These are phyloP conservation scores for Penicillium ucsense DNA, from an alignment of 495 filamentous ascomycete species.

Conservation along the genomic window DNA sequence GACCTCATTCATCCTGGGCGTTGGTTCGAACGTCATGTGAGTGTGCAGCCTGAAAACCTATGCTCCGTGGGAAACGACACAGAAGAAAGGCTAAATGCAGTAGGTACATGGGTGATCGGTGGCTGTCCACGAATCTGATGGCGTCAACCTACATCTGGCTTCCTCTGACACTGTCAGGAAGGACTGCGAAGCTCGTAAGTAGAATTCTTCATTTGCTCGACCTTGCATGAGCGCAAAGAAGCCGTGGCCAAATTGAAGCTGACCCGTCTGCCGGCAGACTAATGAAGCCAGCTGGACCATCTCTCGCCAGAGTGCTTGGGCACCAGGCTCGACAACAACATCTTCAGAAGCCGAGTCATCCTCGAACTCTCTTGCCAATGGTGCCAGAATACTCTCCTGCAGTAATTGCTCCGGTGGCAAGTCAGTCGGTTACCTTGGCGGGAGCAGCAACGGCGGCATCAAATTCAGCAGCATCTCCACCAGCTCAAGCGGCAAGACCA, in stretches of 20 bases:
- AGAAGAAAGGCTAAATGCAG: not conserved
- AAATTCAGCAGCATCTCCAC: not conserved
- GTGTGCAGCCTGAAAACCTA: not conserved
- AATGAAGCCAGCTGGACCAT: not conserved
- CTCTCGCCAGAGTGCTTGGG: not conserved
- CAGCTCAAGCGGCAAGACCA: not conserved
- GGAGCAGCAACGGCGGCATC: not conserved
- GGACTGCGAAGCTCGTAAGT: constrained; percentile 18
- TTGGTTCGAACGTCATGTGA: not conserved
- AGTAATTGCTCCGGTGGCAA: not conserved
- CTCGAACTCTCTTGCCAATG: not conserved
- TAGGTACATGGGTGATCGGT: constrained; percentile 61
- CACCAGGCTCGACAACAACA: not conserved
- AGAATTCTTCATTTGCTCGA: not conserved
- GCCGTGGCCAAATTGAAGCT: no score
- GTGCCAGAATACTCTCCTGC: not conserved
- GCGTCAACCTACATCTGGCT: constrained; percentile 58
- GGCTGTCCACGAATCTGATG: constrained; percentile 49
- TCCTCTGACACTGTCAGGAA: constrained; percentile 48
- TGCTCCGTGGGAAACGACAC: not conserved
- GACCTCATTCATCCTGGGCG: not conserved
- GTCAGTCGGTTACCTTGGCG: not conserved
- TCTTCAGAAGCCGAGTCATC: not conserved
- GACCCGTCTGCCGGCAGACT: not conserved
- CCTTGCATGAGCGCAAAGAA: no score